Base-by-base conservation (phyloP, 2,329 filamentous ascomycete genomes). In the Xylaria sp. region DNA sequence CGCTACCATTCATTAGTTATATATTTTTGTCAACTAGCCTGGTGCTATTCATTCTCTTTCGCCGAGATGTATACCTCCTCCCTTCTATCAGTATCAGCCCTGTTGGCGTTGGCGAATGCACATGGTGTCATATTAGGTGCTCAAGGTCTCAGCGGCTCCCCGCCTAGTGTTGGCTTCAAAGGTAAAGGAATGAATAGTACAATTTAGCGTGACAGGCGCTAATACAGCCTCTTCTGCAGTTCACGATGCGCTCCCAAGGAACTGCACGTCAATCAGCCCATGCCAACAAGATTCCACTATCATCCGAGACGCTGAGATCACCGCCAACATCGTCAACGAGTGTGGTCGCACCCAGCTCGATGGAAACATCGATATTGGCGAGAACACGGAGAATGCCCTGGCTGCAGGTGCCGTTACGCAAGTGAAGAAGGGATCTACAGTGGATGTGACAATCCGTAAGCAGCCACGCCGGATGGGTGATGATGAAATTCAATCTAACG, bases 231-330 rank as follows among this genome's bases (percentile, higher is more conserved):
- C n/a, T 35, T 48, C 37, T n/a, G 10, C 23, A 59, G 33, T 55
- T 35, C 27, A 65, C 40, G 23, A 27, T 9, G 11, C 82, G 81
- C 88, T 62, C 80, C 85, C 87, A 27, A 82, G 87, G 64, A 87
- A 88, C 73, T 88, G 87, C 73, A 87, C 85, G 15, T 77, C 78
- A 57, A 86, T 88, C 76, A 86, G 81, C 72, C 87, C 87, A 19
- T 89, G 87, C 78, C 86, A 90, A 70, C 84, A 86, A 65, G 87
- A 90, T 60, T 79, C 85, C 10, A 88, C 85, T 54, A 81, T 88
- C 70, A 89, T 90, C 74, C 80, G 82, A 54, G 84, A 87, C 60
- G 81, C 80, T 15, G 80, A 86, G 76, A 81, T 85, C 67, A 63
- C 67, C 6, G 74, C 77, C 54, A 84, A 85, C 68, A 72, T 82